Evolutionary conservation across 441 rosid genomes (phyloP), one percentile per base, ranked within the genome.

Genomic region (Aquilaria agallochum): DNA sequence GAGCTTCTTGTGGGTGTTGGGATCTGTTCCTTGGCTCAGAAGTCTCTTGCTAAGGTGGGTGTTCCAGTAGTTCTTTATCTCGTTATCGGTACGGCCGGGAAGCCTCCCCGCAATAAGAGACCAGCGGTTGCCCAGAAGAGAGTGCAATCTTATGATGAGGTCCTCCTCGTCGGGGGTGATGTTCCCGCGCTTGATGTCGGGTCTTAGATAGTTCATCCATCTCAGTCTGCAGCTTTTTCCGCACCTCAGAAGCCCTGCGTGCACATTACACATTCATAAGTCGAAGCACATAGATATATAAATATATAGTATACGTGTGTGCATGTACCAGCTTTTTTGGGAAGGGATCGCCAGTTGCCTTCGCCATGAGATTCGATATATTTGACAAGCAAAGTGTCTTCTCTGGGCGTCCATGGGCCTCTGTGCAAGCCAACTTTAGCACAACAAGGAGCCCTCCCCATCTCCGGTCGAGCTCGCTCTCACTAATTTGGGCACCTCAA

Each of bases 71-170:
- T 86, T 86, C 64, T 86, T 86, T 14, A 86, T 83, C 86, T 86
- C 92, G 69, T 86, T 86, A 73, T 86, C 92, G 55, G 92, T 86
- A 73, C 92, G 84, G 61, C 92, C 92, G 5, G 89, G 92, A 55
- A 86, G 81, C 47, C 92, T 66, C 8, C 92, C 89, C 3, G 89
- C 86, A 14, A 86, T 86, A 65, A 86, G 84, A 15, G 92, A 83
- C 92, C 92, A 86, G 5, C 92, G 75, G 56, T 86, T 86, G 9
- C 92, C 92, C 1, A 86, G 80, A 9, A 86, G 77, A 5, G 81
- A 72, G 60, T 86, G 92, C 67, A 86, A 60, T 62, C 89, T 68
- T 62, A 83, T 70, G 54, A 86, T 83, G 49, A 83, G 77, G 47
- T 86, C 92, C 5, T 86, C 89, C 65, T 86, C 89, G 15, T 81